Evolutionary conservation across 129 eudicot species (phyloP), one percentile per base, ranked within the genome.

Genomic region (Tagetes erecta): DNA sequence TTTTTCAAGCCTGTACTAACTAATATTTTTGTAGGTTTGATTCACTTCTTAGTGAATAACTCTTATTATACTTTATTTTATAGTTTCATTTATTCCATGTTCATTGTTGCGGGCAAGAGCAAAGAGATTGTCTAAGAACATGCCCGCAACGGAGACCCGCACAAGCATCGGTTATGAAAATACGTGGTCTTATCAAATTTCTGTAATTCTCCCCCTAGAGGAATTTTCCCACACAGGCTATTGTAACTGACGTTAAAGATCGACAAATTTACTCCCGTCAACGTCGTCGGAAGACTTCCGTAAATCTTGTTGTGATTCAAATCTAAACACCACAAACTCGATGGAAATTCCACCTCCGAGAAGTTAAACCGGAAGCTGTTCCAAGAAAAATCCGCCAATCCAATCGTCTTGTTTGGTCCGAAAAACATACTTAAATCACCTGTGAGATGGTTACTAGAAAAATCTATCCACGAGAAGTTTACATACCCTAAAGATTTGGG

Each of bases 401-500:
- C 47, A 6, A 76, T 27, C 5, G 84, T 84, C 82, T 91, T 91
- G 64, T 83, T 80, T 3, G 46, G 30, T 8, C 97, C 92, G 34
- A 91, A 91, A 76, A 91, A 71, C 69, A 88, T 82, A 3, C 90
- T 86, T 0, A 87, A 7, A 50, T 88, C 97, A 0, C 97, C 95
- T 6, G 50, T 68, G 0, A 91, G 75, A 69, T 58, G 76, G 87
- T 91, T 91, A n/a, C 89, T 64, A 0, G 92, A 82, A 0, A 86
- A 34, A 64, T 88, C 97, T 1, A 91, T 37, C 3, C 1, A 1
- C 1, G 80, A 45, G 68, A 86, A 84, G 44, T 91, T 86, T n/a
- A 81, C 49, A 37, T 71, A 3, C 3, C 90, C 95, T 42, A 84
- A 60, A 4, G 91, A 79, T 50, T 60, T 82, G 3, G 97, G 91